Base-by-base conservation (phyloP, 306 rosid species). In the Pterocarpus macrocarpus region DNA sequence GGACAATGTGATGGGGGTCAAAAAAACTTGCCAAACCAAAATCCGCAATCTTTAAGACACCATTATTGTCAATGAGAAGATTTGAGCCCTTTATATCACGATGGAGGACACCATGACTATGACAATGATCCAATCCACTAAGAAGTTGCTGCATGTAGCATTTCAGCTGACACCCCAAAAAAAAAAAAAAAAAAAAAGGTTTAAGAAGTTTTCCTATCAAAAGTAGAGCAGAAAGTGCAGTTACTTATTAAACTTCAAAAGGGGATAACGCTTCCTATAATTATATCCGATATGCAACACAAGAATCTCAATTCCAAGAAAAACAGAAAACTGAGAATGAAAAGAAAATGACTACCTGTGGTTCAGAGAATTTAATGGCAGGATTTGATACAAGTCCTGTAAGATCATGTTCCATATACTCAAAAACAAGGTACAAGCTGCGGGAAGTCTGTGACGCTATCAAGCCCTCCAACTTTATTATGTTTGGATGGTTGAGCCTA, bases 51-150 rank as follows among this genome's bases (percentile, higher is more conserved):
- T 95, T 95, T 87, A 95, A 88, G 80, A 88, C 66, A 47, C 98
- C 98, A 72, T 80, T 86, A 50, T 93, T 86, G 85, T 93, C 94
- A 67, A 95, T 73, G 55, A 95, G 97, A 80, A 95, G 98, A 87
- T 95, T 95, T 75, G 99, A 92, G 15, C 99, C 99, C 92, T 95
- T 95, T 91, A 95, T 93, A 80, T 95, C 99, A 53, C 99, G 99
- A 55, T 95, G 99, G 88, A 95, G 86, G 81, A 95, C 85, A 79
- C 98, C 98, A 44, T 77, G 91, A 73, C 92, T 87, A 81, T 95
- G 99, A 78, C 98, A 95, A 84, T 95, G 93, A 77, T 93, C 87
- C 79, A 95, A 88, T 55, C 98, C 99, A 75, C 97, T 85, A 64
- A 95, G 86, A 89, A 95, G 99, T 85, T 95, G 99, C 61, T 84